Evolutionary conservation across 116 monocot species (phyloP).

Genomic region (Iris pallida): DNA sequence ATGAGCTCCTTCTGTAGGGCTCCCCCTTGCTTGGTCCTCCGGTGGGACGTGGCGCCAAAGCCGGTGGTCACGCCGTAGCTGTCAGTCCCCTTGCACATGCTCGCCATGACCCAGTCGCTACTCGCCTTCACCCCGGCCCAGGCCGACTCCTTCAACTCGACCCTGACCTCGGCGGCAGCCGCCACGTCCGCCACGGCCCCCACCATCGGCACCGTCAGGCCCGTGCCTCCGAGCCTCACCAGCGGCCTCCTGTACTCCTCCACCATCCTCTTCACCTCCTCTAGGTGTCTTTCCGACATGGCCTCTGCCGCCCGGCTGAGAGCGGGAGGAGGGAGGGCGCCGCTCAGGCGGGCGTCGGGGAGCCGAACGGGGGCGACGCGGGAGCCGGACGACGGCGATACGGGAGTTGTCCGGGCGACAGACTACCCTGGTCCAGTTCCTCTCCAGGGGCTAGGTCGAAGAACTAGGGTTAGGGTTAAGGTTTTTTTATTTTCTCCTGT

Average conservation of each 20-base stretch:
- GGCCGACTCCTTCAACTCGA: conserved; percentile 20
- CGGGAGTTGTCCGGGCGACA: too few relatives aligned
- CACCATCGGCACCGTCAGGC: conserved; percentile 31
- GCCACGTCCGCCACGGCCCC: conserved; percentile 38
- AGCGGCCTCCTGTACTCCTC: conserved; percentile 21
- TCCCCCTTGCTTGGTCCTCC: conserved; percentile 45
- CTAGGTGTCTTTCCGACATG: conserved; percentile 32
- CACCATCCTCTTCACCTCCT: conserved; percentile 48
- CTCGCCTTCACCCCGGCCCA: conserved; percentile 38
- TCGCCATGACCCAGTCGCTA: conserved; percentile 51
- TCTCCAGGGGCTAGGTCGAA: too few relatives aligned
- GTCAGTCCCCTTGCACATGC: conserved; percentile 38
- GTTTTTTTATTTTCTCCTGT: too few relatives aligned
- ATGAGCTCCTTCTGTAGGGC: conserved; percentile 67
- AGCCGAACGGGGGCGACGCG: too few relatives aligned
- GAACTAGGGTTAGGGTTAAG: too few relatives aligned
- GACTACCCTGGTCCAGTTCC: too few relatives aligned
- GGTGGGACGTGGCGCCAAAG: conserved; percentile 68
- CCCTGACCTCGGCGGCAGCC: not conserved
- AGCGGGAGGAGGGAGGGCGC: too few relatives aligned
- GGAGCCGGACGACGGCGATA: too few relatives aligned
- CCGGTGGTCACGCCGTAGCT: conserved; percentile 71
- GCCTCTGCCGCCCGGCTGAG: conserved; percentile 20
- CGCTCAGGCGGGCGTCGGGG: not conserved
- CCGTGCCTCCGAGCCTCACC: conserved; percentile 30